Percentiles rank a stretch among this genome's conserved stretches.
phyloP scores from a whole-genome alignment of 2,329 filamentous ascomycete genomes.

The Trichoderma harzianum region DNA sequence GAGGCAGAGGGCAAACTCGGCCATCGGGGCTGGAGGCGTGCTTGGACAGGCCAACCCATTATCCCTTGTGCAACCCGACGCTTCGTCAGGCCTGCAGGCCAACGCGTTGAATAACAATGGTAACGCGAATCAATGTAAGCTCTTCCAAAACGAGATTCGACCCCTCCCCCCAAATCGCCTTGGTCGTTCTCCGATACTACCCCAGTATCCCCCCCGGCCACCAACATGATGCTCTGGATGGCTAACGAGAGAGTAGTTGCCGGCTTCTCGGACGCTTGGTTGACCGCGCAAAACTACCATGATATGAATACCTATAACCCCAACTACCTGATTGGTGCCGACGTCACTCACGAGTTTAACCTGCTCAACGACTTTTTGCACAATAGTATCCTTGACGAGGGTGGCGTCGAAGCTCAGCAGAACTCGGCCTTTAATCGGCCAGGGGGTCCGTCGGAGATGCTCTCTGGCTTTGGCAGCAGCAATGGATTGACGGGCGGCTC shows the following conservation, averaged over 20 bases:
- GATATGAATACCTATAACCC: constrained; percentile 94
- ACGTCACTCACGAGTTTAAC: constrained; percentile 96
- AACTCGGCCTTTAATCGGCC: constrained; percentile 41
- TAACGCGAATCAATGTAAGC: constrained; percentile 74
- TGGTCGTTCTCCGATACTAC: not conserved
- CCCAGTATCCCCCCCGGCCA: not conserved
- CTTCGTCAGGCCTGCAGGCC: constrained; percentile 64
- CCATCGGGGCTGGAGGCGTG: constrained; percentile 40
- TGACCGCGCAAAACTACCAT: constrained; percentile 76
- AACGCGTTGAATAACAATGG: constrained; percentile 52
- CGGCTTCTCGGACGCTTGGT: constrained; percentile 79
- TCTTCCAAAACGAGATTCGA: not conserved
- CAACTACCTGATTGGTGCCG: constrained; percentile 88
- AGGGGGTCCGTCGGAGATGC: constrained; percentile 43
- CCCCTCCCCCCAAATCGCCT: not conserved
- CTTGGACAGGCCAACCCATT: constrained; percentile 53
- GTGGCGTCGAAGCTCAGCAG: constrained; percentile 59
- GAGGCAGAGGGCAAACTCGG: constrained; percentile 37
- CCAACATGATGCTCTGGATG: not conserved
- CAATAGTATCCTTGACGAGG: constrained; percentile 84
- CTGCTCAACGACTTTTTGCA: constrained; percentile 94
- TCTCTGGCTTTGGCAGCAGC: constrained; percentile 44
- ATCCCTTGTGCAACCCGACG: constrained; percentile 68
- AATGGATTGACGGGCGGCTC: constrained; percentile 31
- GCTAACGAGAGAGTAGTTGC: constrained; percentile 52